These are phyloP conservation scores for Isatis lusitanica DNA, from an alignment of 441 rosid genomes.

Conservation along the genomic window DNA sequence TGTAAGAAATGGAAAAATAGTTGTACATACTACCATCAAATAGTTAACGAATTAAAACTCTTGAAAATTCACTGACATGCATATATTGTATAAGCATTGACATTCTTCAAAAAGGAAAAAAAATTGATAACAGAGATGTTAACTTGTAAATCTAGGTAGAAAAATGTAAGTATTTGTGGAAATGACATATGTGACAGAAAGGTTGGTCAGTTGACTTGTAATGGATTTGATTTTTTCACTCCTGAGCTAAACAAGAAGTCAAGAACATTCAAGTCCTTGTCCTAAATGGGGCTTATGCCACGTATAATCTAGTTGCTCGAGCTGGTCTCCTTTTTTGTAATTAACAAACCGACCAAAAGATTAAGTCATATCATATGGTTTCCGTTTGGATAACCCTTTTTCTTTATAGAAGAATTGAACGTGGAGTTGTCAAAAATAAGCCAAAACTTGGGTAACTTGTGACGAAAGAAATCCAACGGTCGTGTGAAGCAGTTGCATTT, in stretches of 20 bases:
- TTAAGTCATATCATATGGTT: neutral
- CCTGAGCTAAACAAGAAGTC: neutral
- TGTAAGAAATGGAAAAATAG: no score
- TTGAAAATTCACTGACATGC: no score
- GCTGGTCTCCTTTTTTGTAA: neutral
- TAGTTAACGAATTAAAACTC: no score
- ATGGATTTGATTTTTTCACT: neutral
- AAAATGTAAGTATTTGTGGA: neutral
- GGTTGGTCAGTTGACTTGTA: slow-evolving; percentile 11
- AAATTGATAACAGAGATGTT: neutral
- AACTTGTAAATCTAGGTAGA: neutral
- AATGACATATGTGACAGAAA: neutral
- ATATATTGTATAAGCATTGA: neutral
- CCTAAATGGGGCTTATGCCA: neutral
- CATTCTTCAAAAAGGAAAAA: neutral
- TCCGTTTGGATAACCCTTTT: slow-evolving; percentile 4
- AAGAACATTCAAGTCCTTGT: slow-evolving; percentile 5
- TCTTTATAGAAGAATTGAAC: neutral
- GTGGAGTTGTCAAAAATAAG: neutral
- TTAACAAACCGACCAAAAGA: slow-evolving; percentile 25
- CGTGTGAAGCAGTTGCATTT: slow-evolving; percentile 20
- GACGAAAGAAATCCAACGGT: slow-evolving; percentile 10
- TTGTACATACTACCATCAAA: no score
- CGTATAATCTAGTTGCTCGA: neutral
- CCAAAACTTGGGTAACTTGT: neutral